Evolutionary conservation across 1,284 basidiomycete species (phyloP), one percentile per base, ranked within the genome.

Genomic region (Afroboletus lepidellus): DNA sequence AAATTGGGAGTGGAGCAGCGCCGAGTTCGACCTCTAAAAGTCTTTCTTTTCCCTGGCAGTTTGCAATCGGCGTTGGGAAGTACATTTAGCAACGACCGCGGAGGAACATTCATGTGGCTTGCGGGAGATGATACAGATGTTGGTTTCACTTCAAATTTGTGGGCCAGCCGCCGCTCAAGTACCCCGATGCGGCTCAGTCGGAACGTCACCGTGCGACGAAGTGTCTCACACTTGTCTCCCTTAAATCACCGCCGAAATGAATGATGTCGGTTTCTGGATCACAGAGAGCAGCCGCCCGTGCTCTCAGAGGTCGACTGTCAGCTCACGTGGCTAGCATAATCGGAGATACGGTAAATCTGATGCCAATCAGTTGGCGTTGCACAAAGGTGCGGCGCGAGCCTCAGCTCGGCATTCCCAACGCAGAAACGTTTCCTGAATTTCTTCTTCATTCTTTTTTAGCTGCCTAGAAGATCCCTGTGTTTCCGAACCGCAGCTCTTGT

Each of bases 241-340:
- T 32, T 34, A n/a, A 45, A 51, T 39, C 41, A 32, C 43, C 37
- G 37, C 55, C 46, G 48, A 48, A 42, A 36, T 23, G 32, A 38
- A 38, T 23, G 36, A 37, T 37, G 2, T 15, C 6, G 34, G 36
- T 38, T 30, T 18, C 32, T n/a, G 21, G 34, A 33, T 21, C 53
- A 55, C 25, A 24, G 37, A 36, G 34, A 39, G 37, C 7, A 16
- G 21, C 25, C 25, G 8, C 13, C 39, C n/a, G 8, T 23, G 11
- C 36, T 18, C 25, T n/a, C n/a, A n/a, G n/a, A n/a, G n/a, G n/a
- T n/a, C n/a, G n/a, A n/a, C n/a, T n/a, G n/a, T n/a, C n/a, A n/a
- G n/a, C 11, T 38, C 15, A n/a, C 15, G 37, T 38, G 20, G 21
- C 36, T 37, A 37, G 36, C 9, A 18, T 8, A 21, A 8, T 11